Evolutionary conservation across 2,329 filamentous ascomycete genomes (phyloP), one percentile per base, ranked within the genome.

Genomic region (Stylonectria norvegica): DNA sequence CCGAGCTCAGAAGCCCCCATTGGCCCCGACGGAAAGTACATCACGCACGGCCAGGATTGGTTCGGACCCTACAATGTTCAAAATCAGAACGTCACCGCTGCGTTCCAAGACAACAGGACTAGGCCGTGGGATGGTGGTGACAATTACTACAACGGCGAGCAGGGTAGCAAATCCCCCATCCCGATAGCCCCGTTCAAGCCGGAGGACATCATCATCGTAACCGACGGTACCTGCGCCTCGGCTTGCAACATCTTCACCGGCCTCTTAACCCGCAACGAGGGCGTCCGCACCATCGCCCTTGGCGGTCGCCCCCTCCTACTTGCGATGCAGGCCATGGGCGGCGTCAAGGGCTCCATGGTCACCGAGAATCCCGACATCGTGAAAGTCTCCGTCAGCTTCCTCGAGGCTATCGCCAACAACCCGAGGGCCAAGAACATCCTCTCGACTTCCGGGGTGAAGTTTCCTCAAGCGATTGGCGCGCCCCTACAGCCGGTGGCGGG

Each of bases 271-370:
- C 53, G 75, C 71, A 40, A 69, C 14, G 34, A 57, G 23, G 42
- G 40, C 3, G 40, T 57, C 20, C 53, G 53, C 11, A 56, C 53
- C 1, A 38, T 85, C 18, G 71, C 71, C 2, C 67, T 83, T n/a
- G 82, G 83, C 8, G 83, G 83, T 2, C 73, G 77, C 1, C 75
- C 81, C 0, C 61, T 64, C 9, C 52, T 67, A 1, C 63, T 64
- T 0, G 71, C 74, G 1, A 85, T 83, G 66, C 79, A 84, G 64
- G 73, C 70, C 4, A 68, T 83, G 14, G 80, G 81, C n/a, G 83
- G 81, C n/a, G 73, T 79, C 34, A 80, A 83, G 52, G 83, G 82
- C 20, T 65, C 51, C 45, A 2, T 62, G 52, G 47, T 49, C 34
- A 43, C 34, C 10, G 37, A 36, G 38, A 42, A 50, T 38, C 20